Evolutionary conservation across 1,139 yeast genomes (phyloP), one percentile per base, ranked within the genome.

Genomic region (Taphrina pruni): DNA sequence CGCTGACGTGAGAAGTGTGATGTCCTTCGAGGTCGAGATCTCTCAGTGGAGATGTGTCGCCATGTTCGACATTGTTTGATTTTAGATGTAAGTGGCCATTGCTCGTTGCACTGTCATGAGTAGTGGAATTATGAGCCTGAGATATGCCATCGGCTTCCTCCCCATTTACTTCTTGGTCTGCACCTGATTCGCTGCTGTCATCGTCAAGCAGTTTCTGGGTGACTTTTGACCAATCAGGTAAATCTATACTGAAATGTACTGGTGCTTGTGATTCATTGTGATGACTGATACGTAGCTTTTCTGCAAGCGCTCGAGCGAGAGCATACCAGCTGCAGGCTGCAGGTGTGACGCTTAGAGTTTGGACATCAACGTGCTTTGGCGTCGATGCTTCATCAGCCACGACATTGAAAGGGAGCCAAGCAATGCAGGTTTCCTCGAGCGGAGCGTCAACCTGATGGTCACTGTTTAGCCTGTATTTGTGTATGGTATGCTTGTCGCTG

Each of bases 251-350:
- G 62, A 58, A 45, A 17, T 58, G 62, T 5, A 58, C 26, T n/a
- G 62, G 54, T 8, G 39, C 39, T n/a, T 58, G 51, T 8, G 20
- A 1, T 21, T 45, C 39, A 45, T 26, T 58, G 45, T 45, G 26
- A 36, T 32, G 39, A n/a, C 35, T 36, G 43, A 58, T 45, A 8
- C 62, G 62, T 17, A 36, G 41, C 21, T 58, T 58, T 32, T 58
- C 62, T 9, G 46, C 54, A 6, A 58, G 14, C 32, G 62, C 62
- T 46, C 62, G 11, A 7, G 62, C 26, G 17, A 58, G 8, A 11
- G 62, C 62, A 32, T 58, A 45, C 62, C 62, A 58, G 32, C 43
- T 58, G 43, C 62, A 58, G 41, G 39, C 43, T 14, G 41, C 32
- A 7, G 62, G 62, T 9, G 9, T n/a, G 2, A 58, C 26, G 12